Base-by-base conservation (phyloP, 305 asterid species). In the Solanum hybrid region DNA sequence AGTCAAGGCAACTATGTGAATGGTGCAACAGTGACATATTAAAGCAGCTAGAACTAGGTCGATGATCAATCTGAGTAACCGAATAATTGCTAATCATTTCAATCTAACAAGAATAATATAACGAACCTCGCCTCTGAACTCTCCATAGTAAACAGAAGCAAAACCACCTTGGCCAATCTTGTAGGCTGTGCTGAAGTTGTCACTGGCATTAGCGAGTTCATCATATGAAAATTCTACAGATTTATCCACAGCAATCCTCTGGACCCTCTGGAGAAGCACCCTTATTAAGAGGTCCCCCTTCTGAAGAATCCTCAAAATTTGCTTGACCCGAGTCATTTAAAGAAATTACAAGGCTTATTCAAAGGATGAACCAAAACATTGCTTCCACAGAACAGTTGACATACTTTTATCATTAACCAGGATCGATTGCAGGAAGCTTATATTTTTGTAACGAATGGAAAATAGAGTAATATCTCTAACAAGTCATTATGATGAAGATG, bases 151-250 rank as follows among this genome's bases (percentile, higher is more conserved):
- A 90, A 96, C 98, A 86, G 96, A 86, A 79, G 96, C 98, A 86
- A 94, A 96, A 36, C 98, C 99, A 86, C 99, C 99, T 94, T 96
- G 98, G 16, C 97, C 99, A 7, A 96, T 97, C 90, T 97, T 95
- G 76, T 93, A 82, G 81, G 93, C 92, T 33, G 94, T 14, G 91
- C 89, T 90, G 89, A 97, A 97, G 92, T 95, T 91, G 81, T 94
- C 76, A 42, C 96, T 93, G 57, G 98, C 98, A 42, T 64, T 39
- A 4, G 98, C 96, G 24, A 97, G 95, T 90, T 97, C 98, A 57
- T 94, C 96, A 29, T 92, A 92, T 1, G 94, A 92, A 92, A 96
- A 96, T 91, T 96, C 98, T 37, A 97, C 96, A 4, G 97, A 95
- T 93, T 95, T 96, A 91, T 95, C 98, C 92, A 96, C 97, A 1